Conservation (phyloP, 2,329 filamentous ascomycete genomes). For the Ophiocordyceps unilateralis region DNA sequence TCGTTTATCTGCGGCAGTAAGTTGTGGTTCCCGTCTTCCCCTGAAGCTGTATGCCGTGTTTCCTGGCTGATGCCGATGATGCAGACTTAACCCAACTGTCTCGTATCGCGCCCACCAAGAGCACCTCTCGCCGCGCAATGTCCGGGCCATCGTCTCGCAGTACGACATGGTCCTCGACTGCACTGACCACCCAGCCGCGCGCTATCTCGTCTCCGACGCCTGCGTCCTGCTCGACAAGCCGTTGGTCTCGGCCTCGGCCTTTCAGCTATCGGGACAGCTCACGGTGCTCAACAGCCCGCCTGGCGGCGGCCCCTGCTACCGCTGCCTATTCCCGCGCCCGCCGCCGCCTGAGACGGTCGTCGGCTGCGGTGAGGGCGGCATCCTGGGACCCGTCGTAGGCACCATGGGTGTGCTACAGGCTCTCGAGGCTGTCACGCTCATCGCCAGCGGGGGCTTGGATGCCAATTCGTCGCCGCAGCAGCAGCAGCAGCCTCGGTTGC, state of each 20-base stretch:
- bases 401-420: constrained; percentile 88
- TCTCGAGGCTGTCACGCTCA: constrained; percentile 72
- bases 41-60: background rate
- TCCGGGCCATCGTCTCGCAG: constrained; percentile 42
- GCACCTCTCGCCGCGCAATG: constrained; percentile 53
- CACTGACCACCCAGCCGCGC: constrained; percentile 80
- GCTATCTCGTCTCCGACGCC: constrained; percentile 83
- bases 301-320: constrained; percentile 67
- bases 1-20: constrained; percentile 38
- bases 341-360: constrained; percentile 69
- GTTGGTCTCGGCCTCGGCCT: constrained; percentile 75
- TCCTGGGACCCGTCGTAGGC: constrained; percentile 82
- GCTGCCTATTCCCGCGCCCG: constrained; percentile 79
- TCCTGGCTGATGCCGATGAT: constrained; percentile 2
- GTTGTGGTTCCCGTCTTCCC: constrained; percentile 3
- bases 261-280: constrained; percentile 78
- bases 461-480: constrained; percentile 1
- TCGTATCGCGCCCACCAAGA: constrained; percentile 43
- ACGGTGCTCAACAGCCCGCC: constrained; percentile 76
- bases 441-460: constrained; percentile 23
- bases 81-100: constrained; percentile 55
- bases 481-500: constrained; percentile 15
- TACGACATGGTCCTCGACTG: constrained; percentile 89
- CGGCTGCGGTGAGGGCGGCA: constrained; percentile 83
- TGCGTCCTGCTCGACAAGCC: constrained; percentile 66